Conservation (phyloP, 2,329 filamentous ascomycete species). For the Xylaria sp. region DNA sequence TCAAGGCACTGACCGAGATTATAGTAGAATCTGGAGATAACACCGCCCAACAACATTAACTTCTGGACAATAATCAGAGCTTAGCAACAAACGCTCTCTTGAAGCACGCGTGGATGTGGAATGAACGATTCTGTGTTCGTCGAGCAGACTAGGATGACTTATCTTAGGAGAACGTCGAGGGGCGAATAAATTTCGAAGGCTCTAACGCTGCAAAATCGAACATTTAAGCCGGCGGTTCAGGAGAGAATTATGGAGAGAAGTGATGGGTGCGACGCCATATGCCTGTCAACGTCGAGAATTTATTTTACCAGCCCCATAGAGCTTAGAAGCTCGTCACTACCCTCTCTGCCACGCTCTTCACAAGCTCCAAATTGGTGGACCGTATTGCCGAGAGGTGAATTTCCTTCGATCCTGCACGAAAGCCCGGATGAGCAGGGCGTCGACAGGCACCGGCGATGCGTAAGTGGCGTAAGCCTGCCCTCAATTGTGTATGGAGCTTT, state of each 20-base stretch:
- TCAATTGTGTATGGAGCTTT: not conserved
- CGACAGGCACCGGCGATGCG: not conserved
- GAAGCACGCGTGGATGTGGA: conserved; percentile 11
- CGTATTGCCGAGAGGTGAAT: not conserved
- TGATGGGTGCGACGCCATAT: not conserved
- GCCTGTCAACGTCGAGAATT: not conserved
- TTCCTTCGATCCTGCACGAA: not conserved
- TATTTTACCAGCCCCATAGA: not conserved
- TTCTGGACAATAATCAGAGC: conserved; percentile 24
- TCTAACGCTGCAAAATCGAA: conserved; percentile 1
- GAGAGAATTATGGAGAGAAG: not conserved
- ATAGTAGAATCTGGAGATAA: conserved; percentile 33
- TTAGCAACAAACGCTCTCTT: conserved; percentile 10
- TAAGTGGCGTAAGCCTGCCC: not conserved
- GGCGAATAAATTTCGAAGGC: not conserved
- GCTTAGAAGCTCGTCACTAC: not conserved
- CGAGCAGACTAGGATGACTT: conserved; percentile 15
- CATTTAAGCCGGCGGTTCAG: not conserved
- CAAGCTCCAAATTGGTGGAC: not conserved
- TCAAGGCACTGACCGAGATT: conserved; percentile 43
- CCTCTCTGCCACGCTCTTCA: not conserved
- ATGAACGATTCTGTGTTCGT: conserved; percentile 19
- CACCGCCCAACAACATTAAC: conserved; percentile 24
- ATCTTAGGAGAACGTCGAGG: conserved; percentile 17
- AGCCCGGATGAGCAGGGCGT: not conserved